Base-by-base conservation (phyloP, 106 monocot genomes). In the Narthecium ossifragum region DNA sequence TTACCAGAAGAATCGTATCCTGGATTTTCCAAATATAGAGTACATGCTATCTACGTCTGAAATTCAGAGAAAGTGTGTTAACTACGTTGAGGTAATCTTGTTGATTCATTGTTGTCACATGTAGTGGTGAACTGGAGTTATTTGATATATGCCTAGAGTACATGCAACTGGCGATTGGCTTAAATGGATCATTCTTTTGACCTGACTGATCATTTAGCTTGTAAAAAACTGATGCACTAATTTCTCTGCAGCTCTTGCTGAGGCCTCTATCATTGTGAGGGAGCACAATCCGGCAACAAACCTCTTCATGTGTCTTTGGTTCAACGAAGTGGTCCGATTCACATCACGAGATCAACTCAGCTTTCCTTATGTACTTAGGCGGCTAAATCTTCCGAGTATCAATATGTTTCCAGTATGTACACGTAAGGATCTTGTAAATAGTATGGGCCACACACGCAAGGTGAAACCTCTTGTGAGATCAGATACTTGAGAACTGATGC, bases 271-370 rank as follows among this genome's bases (percentile, higher is more conserved):
- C 34, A 90, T 96, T n/a, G 80, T 96, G 33, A 78, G 86, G 62
- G 96, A 86, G 63, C 83, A 90, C 62, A 84, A 77, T 0, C 73
- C 80, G n/a, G 57, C 31, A 25, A 86, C 84, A 17, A 86, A 96
- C 18, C 43, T 43, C 10, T 13, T 43, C 43, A 43, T 43, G 43
- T 43, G 43, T 43, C 43, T 43, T 93, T 96, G 96, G 96, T 60
- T 93, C 70, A 88, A 93, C 45, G 92, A 93, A 64, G 92, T 93
- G 47, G 92, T 88, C 51, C 75, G 88, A 14, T 93, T 88, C 57
- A 93, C 92, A 3, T 93, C 92, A 18, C 81, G 92, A 20, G 92
- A 93, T 71, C 92, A 93, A 75, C 78, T 93, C 45, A 88, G 88
- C 63, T 93, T 93, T 46, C 93, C 88, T 0, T 93, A 85, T 34